Evolutionary conservation across 148 eudicot genomes (phyloP), one percentile per base, ranked within the genome.

Genomic region (Chenopodium quinoa): DNA sequence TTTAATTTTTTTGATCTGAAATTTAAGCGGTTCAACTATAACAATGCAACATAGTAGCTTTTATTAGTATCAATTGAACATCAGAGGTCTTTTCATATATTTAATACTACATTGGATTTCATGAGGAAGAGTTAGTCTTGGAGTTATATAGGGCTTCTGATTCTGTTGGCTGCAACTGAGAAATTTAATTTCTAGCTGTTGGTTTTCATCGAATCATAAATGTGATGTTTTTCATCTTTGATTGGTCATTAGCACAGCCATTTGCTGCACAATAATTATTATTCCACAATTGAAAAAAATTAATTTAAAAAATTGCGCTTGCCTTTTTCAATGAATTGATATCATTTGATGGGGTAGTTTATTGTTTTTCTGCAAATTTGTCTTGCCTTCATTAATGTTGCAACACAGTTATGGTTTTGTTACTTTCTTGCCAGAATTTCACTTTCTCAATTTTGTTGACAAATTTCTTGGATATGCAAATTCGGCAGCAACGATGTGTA

Each of bases 401-500:
- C 72, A 65, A n/a, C 44, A 37, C 48, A 16, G 37, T 29, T 19
- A 56, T 56, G 27, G 27, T 46, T 62, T 62, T 62, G 23, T 9
- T 25, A 34, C 62, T 74, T 79, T 62, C 29, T 44, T 56, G 74
- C 65, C 31, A 71, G 75, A 76, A 67, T 37, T 65, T 58, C 54
- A 48, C 32, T 27, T 70, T 71, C 25, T 74, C 79, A 37, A 52
- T 75, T 56, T 71, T 23, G 78, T 69, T 80, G 37, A 63, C 82
- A 82, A 64, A 13, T 60, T 76, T n/a, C 78, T 78, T 82, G 79
- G 54, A 64, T 84, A 29, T 83, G 77, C 70, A 68, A 78, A 71
- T 70, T 88, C 85, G 85, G 89, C 99, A 96, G 98, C 98, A 96
- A 96, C 84, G 99, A 96, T 82, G 99, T 96, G 72, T 96, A 96